Evolutionary conservation across 2,329 filamentous ascomycete species (phyloP), one percentile per base, ranked within the genome.

Genomic region (Penicillium capsulatum): DNA sequence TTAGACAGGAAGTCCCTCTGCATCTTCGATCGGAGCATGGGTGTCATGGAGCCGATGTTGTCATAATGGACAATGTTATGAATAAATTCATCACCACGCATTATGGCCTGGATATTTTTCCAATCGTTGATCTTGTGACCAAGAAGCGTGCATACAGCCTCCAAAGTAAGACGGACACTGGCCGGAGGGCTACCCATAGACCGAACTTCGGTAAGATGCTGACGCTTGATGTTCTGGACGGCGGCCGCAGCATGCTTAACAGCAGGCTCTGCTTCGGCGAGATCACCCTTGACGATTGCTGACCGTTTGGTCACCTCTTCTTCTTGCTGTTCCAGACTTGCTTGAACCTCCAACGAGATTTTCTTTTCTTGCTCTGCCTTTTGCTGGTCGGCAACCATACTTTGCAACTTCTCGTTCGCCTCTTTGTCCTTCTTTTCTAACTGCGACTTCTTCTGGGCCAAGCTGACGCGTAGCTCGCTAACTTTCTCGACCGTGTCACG

Each of bases 401-500:
- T 85, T 68, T 95, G 88, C 54, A 98, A 71, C 70, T 98, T 98
- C 68, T 97, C 90, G 54, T 96, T 95, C 29, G 94, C 92, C 67
- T 98, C 91, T 2, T 83, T 82, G 59, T 96, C 88, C 70, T 98
- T 98, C 64, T 81, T 83, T 65, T 96, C 89, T 6, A 98, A 76
- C 63, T 97, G 88, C 2, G 77, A 81, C 70, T 96, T 94, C 77
- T 98, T 98, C 67, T 94, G 83, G 1, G 90, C 90, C 42, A 99
- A 76, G 66, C 89, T 96, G 53, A 80, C 83, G 56, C 91, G 83
- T 44, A 98, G 75, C 64, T 97, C 91, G 45, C 87, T 83, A 40
- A 99, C 92, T 71, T 98, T 97, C 66, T 95, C 89, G 15, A 97
- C 90, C 2, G 92, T 98, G 67, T 97, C 92, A 53, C 87, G 80